phyloP scores from a whole-genome alignment of 257 asterid species.

The Solanum bulbocastanum region DNA sequence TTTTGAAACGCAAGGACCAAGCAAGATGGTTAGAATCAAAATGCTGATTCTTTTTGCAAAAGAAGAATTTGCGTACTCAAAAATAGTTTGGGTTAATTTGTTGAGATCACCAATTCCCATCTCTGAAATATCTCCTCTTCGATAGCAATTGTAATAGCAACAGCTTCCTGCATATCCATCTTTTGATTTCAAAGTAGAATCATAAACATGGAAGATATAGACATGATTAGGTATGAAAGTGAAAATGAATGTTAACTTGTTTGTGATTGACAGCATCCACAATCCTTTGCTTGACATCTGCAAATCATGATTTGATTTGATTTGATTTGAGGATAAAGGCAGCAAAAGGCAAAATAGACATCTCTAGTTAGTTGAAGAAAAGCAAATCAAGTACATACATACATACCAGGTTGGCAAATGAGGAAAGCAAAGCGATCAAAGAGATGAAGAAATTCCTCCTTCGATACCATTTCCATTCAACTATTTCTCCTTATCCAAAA shows the following conservation, averaged over 20 bases:
- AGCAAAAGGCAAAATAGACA: neutral
- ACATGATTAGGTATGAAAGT: neutral
- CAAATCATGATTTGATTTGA: neutral
- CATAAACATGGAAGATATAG: neutral
- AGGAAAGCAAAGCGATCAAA: conserved; percentile 63
- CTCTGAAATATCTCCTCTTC: conserved; percentile 79
- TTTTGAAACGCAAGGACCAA: no score
- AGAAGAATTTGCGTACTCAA: no score
- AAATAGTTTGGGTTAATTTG: no score
- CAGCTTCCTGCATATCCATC: conserved; percentile 50
- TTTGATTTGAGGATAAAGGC: neutral
- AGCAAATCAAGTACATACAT: neutral
- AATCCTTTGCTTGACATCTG: conserved; percentile 76
- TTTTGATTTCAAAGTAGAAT: neutral
- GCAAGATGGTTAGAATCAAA: no score
- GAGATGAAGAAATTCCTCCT: conserved; percentile 60
- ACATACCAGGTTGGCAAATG: conserved; percentile 55
- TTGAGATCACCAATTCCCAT: conserved; percentile 74
- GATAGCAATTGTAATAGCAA: conserved; percentile 66
- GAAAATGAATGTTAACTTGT: conserved; percentile 31
- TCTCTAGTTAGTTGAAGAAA: neutral
- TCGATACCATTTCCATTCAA: conserved; percentile 33
- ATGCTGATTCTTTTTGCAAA: neutral
- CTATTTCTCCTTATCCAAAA: neutral
- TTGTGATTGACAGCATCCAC: conserved; percentile 72